Evolutionary conservation across 2,329 filamentous ascomycete genomes (phyloP).

Genomic region (Beauveria sp.): DNA sequence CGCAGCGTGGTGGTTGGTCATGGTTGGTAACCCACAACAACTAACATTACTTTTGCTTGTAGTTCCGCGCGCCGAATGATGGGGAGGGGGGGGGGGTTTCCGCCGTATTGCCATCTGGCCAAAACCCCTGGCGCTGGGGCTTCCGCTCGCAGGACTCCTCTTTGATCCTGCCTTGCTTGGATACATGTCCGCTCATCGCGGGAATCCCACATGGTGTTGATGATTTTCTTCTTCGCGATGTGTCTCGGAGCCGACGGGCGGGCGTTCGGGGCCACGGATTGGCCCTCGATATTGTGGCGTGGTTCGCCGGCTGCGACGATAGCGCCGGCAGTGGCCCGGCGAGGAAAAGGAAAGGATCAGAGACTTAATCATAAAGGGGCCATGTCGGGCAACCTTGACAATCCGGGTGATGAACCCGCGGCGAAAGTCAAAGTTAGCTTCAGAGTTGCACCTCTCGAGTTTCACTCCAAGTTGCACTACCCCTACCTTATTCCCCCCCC

Average conservation of each 20-base stretch:
- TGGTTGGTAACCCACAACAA: too few species aligned
- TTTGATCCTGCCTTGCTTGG: not conserved
- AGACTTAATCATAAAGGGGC: too few species aligned
- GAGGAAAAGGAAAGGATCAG: too few species aligned
- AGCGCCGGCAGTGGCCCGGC: conserved; percentile 2
- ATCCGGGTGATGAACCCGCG: not conserved
- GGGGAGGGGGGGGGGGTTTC: not conserved
- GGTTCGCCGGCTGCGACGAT: not conserved
- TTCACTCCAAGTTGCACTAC: not conserved
- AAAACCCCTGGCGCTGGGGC: not conserved
- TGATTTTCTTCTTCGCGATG: not conserved
- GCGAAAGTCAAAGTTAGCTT: not conserved
- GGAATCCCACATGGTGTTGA: not conserved
- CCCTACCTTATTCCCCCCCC: not conserved
- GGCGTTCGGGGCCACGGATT: not conserved
- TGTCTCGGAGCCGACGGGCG: not conserved
- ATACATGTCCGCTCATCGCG: not conserved
- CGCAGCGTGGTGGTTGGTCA: not conserved
- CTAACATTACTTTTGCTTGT: not conserved
- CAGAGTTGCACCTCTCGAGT: not conserved
- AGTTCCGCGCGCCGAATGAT: too few species aligned
- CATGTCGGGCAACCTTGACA: not conserved
- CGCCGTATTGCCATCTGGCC: not conserved
- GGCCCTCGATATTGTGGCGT: conserved; percentile 1
- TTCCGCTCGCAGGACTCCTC: not conserved